These are phyloP conservation scores for Gossypium arboreum DNA, from an alignment of 345 rosid species.

Conservation along the genomic window DNA sequence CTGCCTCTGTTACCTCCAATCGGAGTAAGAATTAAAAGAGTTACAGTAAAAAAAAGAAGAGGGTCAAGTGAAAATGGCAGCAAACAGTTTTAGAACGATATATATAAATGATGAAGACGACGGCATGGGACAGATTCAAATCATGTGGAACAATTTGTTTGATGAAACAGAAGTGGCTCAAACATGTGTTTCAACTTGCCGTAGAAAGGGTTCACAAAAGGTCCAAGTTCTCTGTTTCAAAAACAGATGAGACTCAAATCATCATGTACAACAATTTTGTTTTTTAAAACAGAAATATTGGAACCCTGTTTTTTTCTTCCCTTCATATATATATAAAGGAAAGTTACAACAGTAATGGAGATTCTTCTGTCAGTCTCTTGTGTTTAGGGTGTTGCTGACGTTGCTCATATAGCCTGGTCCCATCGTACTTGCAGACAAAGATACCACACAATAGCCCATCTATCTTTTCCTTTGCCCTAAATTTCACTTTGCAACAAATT, in stretches of 20 bases:
- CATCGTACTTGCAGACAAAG: conserved; percentile 37
- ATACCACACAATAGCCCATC: conserved; percentile 28
- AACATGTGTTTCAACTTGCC: conserved; percentile 37
- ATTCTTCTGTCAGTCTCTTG: conserved; percentile 55
- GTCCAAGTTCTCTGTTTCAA: conserved; percentile 55
- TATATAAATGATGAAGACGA: background rate
- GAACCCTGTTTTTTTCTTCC: conserved; percentile 19
- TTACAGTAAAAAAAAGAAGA: conserved; percentile 4
- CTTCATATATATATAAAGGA: conserved; percentile 22
- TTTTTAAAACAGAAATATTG: conserved; percentile 30
- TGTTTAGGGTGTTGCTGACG: conserved; percentile 40
- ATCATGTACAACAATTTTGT: conserved; percentile 42
- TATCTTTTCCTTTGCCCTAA: conserved; percentile 13
- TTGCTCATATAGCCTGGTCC: conserved; percentile 35
- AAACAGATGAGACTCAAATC: conserved; percentile 37
- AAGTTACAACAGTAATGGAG: conserved; percentile 52
- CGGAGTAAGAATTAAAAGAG: conserved; percentile 16
- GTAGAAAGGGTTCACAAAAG: conserved; percentile 36
- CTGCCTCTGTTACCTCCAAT: conserved; percentile 34
- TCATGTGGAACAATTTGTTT: background rate
- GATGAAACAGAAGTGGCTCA: background rate
- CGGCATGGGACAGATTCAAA: conserved; percentile 49
- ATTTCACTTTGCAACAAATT: conserved; percentile 13
- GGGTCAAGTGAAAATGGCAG: background rate
- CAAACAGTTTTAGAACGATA: background rate